Conservation (phyloP, 2,329 filamentous ascomycete species). For the Xylariaceae sp. region DNA sequence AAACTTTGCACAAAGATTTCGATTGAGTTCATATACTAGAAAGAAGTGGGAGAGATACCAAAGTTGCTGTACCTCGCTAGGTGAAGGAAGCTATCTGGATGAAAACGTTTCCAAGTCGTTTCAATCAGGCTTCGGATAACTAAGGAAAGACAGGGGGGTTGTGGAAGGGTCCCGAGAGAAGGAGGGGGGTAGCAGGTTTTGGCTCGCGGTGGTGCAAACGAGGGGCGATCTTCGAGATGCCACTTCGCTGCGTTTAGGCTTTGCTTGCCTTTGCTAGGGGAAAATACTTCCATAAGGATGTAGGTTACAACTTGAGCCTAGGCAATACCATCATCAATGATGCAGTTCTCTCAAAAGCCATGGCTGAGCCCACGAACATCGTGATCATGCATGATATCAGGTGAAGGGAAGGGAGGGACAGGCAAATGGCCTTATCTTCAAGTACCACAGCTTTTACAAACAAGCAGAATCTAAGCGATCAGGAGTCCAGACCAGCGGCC, state of each 20-base stretch:
- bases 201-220: not conserved
- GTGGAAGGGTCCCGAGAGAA: not conserved
- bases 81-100: not conserved
- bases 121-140: not conserved
- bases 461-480: not conserved
- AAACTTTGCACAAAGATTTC: constrained; percentile 3
- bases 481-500: too few relatives aligned
- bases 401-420: too few relatives aligned
- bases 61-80: not conserved
- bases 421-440: not conserved
- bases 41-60: not conserved
- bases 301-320: constrained; percentile 12
- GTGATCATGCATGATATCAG: not conserved
- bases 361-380: not conserved
- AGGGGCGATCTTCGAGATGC: constrained; percentile 8
- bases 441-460: not conserved
- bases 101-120: not conserved
- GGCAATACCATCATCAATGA: constrained; percentile 13
- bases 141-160: not conserved
- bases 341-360: constrained; percentile 1
- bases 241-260: not conserved
- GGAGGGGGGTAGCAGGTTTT: not conserved
- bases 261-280: constrained; percentile 5
- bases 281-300: constrained; percentile 8
- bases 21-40: constrained; percentile 6